Conservation (phyloP, 306 rosid species). For the Urtica urens region DNA sequence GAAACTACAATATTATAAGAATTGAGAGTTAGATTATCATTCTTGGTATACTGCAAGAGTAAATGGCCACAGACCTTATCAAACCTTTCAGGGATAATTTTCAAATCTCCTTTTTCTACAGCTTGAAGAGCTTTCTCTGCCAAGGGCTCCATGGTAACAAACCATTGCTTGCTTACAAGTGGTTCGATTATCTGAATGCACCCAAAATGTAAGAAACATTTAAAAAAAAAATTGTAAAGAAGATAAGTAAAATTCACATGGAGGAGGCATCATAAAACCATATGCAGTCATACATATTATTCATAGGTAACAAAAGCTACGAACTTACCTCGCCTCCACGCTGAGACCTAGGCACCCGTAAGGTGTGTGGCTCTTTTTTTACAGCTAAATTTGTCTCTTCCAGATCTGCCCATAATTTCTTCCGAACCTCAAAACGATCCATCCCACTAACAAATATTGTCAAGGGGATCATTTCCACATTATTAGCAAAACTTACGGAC, state of each 20-base stretch:
- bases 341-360: slow-evolving; percentile 93
- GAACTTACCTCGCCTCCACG: slow-evolving; percentile 97
- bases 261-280: slow-evolving; percentile 2
- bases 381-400: slow-evolving; percentile 84
- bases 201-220: slow-evolving; percentile 15
- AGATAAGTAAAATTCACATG: slow-evolving; percentile 6
- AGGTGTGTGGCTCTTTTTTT: slow-evolving; percentile 76
- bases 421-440: slow-evolving; percentile 93
- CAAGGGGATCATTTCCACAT: slow-evolving; percentile 18
- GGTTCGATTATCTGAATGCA: slow-evolving; percentile 96
- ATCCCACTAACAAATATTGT: slow-evolving; percentile 65
- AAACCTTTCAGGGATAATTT: slow-evolving; percentile 85
- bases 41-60: not conserved
- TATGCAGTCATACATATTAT: slow-evolving; percentile 10
- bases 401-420: slow-evolving; percentile 86
- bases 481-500: slow-evolving; percentile 10
- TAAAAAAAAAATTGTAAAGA: not conserved
- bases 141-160: slow-evolving; percentile 90
- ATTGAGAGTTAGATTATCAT: too few relatives aligned
- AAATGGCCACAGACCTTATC: slow-evolving; percentile 53
- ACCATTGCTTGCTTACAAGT: slow-evolving; percentile 95
- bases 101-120: slow-evolving; percentile 69
- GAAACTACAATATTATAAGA: too few relatives aligned
- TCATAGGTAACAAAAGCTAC: not conserved
- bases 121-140: slow-evolving; percentile 84